Evolutionary conservation across 768 basidiomycete species (phyloP).

Genomic region (Dacryopinax spathularia): DNA sequence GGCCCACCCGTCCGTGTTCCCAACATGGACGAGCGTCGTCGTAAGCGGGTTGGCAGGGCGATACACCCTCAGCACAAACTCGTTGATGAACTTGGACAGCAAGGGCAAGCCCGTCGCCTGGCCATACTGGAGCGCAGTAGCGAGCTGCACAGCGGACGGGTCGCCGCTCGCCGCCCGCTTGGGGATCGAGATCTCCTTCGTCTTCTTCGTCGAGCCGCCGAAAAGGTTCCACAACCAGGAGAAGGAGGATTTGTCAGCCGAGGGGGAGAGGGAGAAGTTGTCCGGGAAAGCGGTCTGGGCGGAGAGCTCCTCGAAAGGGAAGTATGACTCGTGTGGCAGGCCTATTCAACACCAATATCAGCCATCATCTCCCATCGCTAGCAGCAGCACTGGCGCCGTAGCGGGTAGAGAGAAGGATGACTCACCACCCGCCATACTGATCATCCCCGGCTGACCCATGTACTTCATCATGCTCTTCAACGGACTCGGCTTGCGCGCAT

Average conservation of each 20-base stretch:
- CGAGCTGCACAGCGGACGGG: slow-evolving; percentile 41
- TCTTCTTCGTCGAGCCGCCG: slow-evolving; percentile 17
- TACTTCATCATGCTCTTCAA: slow-evolving; percentile 57
- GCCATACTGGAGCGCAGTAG: slow-evolving; percentile 57
- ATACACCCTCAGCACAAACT: slow-evolving; percentile 39
- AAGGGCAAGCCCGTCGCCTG: slow-evolving; percentile 41
- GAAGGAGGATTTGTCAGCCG: slow-evolving; percentile 20
- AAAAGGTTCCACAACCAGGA: slow-evolving; percentile 51
- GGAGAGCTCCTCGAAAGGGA: slow-evolving; percentile 50
- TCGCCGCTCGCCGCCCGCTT: slow-evolving; percentile 32
- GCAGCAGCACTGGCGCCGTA: too few species aligned
- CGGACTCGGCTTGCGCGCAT: slow-evolving; percentile 37
- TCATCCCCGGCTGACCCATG: slow-evolving; percentile 36
- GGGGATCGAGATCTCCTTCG: slow-evolving; percentile 38
- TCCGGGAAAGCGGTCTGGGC: slow-evolving; percentile 40
- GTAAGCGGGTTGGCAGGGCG: slow-evolving; percentile 49
- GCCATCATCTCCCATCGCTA: too few species aligned
- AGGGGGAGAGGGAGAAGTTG: slow-evolving; percentile 31
- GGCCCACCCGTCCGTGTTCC: slow-evolving; percentile 60
- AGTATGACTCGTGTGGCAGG: slow-evolving; percentile 51
- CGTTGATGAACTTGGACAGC: slow-evolving; percentile 40
- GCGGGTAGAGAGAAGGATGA: slow-evolving; percentile 6
- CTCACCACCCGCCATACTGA: slow-evolving; percentile 57
- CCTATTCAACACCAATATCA: slow-evolving; percentile 30
- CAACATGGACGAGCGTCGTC: slow-evolving; percentile 41